Conservation (phyloP, 345 rosid genomes). For the Populus tremula region DNA sequence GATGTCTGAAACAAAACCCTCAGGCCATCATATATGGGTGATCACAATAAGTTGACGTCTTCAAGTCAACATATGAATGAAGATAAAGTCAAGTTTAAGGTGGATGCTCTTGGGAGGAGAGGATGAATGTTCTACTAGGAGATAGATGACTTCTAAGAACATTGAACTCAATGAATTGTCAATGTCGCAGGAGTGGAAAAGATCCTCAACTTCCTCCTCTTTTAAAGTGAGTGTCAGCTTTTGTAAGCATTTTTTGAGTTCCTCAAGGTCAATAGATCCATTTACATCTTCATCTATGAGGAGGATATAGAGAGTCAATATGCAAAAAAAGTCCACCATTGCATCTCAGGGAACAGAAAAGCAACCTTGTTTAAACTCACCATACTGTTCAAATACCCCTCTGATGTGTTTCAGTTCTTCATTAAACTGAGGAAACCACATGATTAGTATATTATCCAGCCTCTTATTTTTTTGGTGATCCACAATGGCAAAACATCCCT, state of each 20-base stretch:
- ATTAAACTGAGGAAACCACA: slow-evolving; percentile 66
- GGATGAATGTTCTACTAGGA: slow-evolving; percentile 53
- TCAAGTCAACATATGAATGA: not conserved
- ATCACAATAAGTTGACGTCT: not conserved
- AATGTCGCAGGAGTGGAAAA: slow-evolving; percentile 74
- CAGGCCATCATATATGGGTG: slow-evolving; percentile 10
- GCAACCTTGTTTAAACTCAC: slow-evolving; percentile 31
- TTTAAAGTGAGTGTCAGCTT: slow-evolving; percentile 48
- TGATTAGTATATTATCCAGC: slow-evolving; percentile 74
- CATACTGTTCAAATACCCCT: slow-evolving; percentile 59
- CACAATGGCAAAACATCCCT: slow-evolving; percentile 43
- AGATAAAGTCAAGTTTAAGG: slow-evolving; percentile 8
- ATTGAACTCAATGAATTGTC: slow-evolving; percentile 80
- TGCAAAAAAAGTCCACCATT: not conserved
- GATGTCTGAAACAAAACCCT: slow-evolving; percentile 40
- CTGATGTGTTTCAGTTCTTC: slow-evolving; percentile 64
- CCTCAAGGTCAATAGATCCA: slow-evolving; percentile 63
- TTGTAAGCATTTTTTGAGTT: slow-evolving; percentile 63
- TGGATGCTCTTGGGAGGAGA: slow-evolving; percentile 28
- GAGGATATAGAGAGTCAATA: slow-evolving; percentile 7
- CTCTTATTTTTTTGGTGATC: slow-evolving; percentile 52
- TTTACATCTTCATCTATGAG: slow-evolving; percentile 59
- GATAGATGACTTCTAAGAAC: slow-evolving; percentile 76
- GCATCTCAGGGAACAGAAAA: slow-evolving; percentile 1
- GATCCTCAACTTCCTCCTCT: slow-evolving; percentile 67